phyloP scores from a whole-genome alignment of 805 yeast species.

The Tetrapisispora pingtungensis region DNA sequence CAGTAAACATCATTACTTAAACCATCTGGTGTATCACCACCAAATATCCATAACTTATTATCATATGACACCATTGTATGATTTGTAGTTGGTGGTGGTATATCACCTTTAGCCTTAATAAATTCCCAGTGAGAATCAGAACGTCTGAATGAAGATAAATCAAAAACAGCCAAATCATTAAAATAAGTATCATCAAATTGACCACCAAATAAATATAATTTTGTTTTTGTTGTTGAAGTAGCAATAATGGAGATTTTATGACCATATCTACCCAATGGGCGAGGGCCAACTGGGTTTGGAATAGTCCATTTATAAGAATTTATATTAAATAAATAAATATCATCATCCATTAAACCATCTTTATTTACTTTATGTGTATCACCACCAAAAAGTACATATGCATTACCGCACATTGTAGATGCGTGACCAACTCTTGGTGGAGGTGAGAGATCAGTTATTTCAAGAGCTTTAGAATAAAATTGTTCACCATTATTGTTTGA shows the following conservation, averaged over 20 bases:
- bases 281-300: conserved; percentile 60
- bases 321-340: conserved; percentile 75
- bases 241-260: conserved; percentile 76
- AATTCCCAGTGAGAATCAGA: conserved; percentile 80
- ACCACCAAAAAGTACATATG: conserved; percentile 92
- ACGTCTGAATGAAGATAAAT: conserved; percentile 73
- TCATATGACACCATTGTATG: conserved; percentile 81
- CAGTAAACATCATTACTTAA: conserved; percentile 71
- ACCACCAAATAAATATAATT: conserved; percentile 85
- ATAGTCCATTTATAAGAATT: conserved; percentile 70
- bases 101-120: conserved; percentile 41
- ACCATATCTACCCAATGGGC: conserved; percentile 91
- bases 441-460: conserved; percentile 70
- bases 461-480: conserved; percentile 41
- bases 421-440: conserved; percentile 97
- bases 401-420: conserved; percentile 83
- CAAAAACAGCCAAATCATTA: conserved; percentile 78
- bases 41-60: conserved; percentile 74
- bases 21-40: conserved; percentile 74
- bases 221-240: conserved; percentile 45
- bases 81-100: conserved; percentile 72
- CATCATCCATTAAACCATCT: conserved; percentile 76
- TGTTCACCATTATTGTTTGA: conserved; percentile 30
- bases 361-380: conserved; percentile 79
- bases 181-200: conserved; percentile 77